Percentiles rank a stretch among this genome's conserved stretches.
Evolutionary conservation across 495 filamentous ascomycete genomes (phyloP).

Genomic region (Hypoxylon cercidicola): DNA sequence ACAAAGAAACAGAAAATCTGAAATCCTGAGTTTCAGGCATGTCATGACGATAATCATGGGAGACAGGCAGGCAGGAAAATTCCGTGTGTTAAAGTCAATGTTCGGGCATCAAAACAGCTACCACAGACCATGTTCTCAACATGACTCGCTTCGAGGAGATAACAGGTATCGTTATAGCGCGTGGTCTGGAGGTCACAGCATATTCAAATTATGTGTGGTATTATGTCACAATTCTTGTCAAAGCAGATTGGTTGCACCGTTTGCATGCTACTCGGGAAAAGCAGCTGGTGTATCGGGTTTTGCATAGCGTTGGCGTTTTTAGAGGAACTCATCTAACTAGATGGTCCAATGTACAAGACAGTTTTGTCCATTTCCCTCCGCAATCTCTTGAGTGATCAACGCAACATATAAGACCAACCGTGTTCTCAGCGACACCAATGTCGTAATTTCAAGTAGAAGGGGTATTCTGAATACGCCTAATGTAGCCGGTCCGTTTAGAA

Average conservation of each 20-base stretch:
- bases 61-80: too few relatives aligned
- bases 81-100: too few relatives aligned
- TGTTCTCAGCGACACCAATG: too few relatives aligned
- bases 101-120: not conserved
- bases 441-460: too few relatives aligned
- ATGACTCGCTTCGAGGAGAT: not conserved
- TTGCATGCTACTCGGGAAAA: slow-evolving; percentile 14
- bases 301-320: slow-evolving; percentile 40
- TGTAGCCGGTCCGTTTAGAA: too few relatives aligned
- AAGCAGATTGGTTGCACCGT: slow-evolving; percentile 21
- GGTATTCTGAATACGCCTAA: too few relatives aligned
- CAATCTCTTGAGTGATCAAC: too few relatives aligned
- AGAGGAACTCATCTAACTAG: slow-evolving; percentile 25
- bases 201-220: not conserved
- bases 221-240: slow-evolving; percentile 9
- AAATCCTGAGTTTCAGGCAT: slow-evolving; percentile 16
- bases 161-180: not conserved
- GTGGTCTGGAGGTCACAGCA: slow-evolving; percentile 1
- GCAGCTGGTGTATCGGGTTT: slow-evolving; percentile 19
- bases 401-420: too few relatives aligned
- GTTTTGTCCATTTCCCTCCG: slow-evolving; percentile 6
- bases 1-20: slow-evolving; percentile 44
- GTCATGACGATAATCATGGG: slow-evolving; percentile 2
- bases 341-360: slow-evolving; percentile 32
- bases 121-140: slow-evolving; percentile 1